Evolutionary conservation across 176 grass and related monocot genomes (phyloP), one percentile per base, ranked within the genome.

Genomic region (Triticum monococcum): DNA sequence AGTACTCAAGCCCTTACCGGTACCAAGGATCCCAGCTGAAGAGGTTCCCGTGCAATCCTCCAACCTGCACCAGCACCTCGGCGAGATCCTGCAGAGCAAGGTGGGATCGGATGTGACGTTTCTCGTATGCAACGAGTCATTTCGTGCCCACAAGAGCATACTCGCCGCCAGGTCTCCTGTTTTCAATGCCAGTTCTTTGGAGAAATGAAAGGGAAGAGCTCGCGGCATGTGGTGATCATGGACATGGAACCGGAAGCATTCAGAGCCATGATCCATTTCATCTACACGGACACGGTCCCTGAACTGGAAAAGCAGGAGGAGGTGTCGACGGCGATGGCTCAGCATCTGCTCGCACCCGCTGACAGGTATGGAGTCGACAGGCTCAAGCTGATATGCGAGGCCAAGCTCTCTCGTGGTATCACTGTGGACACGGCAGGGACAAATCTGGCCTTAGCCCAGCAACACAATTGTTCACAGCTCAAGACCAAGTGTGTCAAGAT

Each of bases 321-420:
- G 22, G 23, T 9, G 17, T 7, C 12, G 32, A 4, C 32, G 11
- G 10, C 5, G 54, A 79, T 25, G 76, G 31, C 54, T 52, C 75
- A 36, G 16, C 75, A 78, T 60, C 64, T 92, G 32, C 79, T 89
- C 22, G 79, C 77, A 6, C 87, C 56, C 25, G 90, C 84, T 4
- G 91, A 92, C 82, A 40, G 84, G 17, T 92, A 92, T 17, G 80
- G 71, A 0, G 22, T 89, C 23, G 87, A 92, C 8, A 87, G 66
- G 52, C 81, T 92, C 10, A 92, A 84, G 76, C 30, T 87, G 26
- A 85, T 92, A 5, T 89, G 87, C 30, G 90, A 83, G 68, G 30
- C 50, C 7, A 84, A 80, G 87, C 70, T 92, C 14, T 52, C 30
- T 33, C 14, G 43, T 40, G 50, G 83, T 67, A 68, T 92, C 45